A percentile compares a stretch with the other conserved stretches of the same genome.
Evolutionary conservation across 345 rosid species (phyloP).

Genomic region (Melaleuca quinquenervia): DNA sequence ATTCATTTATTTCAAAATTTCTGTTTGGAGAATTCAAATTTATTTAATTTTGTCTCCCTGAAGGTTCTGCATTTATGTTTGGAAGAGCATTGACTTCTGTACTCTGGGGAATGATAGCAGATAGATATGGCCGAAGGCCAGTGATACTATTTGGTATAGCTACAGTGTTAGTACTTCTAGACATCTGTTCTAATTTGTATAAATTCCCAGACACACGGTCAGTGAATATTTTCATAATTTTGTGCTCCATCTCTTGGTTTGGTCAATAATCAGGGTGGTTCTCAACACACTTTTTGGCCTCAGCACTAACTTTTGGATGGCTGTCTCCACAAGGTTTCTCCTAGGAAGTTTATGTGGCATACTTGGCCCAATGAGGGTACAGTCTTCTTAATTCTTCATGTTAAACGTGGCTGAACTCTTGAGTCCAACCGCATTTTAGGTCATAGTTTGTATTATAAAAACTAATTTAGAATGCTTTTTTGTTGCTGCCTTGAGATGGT

Average conservation of each 20-base stretch:
- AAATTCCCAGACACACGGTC: background rate
- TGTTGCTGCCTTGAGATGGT: background rate
- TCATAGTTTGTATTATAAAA: background rate
- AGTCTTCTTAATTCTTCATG: background rate
- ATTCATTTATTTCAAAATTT: background rate
- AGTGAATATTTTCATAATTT: background rate
- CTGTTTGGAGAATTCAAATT: background rate
- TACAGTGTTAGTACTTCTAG: slow-evolving; percentile 37
- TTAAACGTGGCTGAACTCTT: background rate
- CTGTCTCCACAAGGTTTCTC: slow-evolving; percentile 45
- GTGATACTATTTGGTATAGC: slow-evolving; percentile 40
- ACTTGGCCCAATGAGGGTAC: slow-evolving; percentile 61
- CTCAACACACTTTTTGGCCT: slow-evolving; percentile 64
- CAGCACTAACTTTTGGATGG: slow-evolving; percentile 61
- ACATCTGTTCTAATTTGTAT: background rate
- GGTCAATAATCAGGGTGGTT: slow-evolving; percentile 27
- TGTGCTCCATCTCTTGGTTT: background rate
- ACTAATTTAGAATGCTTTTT: background rate
- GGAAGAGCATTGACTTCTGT: slow-evolving; percentile 80
- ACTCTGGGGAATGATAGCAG: slow-evolving; percentile 69
- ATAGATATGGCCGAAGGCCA: slow-evolving; percentile 74
- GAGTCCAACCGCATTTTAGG: background rate
- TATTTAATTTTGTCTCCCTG: background rate
- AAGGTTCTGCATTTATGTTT: slow-evolving; percentile 78
- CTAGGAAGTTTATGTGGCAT: slow-evolving; percentile 52